Evolutionary conservation across 441 rosid genomes (phyloP), one percentile per base, ranked within the genome.

Genomic region (Gossypium schwendimanii): DNA sequence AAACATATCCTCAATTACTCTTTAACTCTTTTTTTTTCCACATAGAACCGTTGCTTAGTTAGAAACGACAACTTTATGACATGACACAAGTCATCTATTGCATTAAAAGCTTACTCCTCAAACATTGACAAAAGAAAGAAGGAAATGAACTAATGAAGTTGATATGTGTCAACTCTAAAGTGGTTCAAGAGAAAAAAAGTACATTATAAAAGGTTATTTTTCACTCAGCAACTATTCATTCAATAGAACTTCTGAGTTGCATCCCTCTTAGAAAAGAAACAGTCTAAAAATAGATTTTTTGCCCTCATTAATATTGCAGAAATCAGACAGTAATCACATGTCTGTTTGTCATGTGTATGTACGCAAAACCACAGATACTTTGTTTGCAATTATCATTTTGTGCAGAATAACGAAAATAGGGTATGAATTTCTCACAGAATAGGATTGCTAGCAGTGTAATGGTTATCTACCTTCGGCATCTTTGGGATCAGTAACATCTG

Each of bases 381-480:
- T 15, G 41, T 31, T 61, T 60, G 55, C 55, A 58, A 59, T 63
- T 18, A 49, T 23, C 17, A 45, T 7, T 71, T 53, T 24, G n/a
- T 36, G 67, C 47, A 36, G 49, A 9, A 6, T 62, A 18, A 15
- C 1, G 26, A 59, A 26, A 14, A 59, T 24, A 12, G 4, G 15
- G 33, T 21, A 44, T 21, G 53, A 23, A 12, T 5, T 64, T 44
- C 18, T 50, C 59, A 50, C 6, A 67, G 52, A 2, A 50, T 26
- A 10, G 24, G 14, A 8, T 66, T 49, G 57, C 59, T 26, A 26
- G n/a, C 45, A 28, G 39, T 39, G 73, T 21, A 33, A 36, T 39
- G 17, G 3, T 55, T 59, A 58, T n/a, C 49, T 80, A 87, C 93
- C 87, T 81, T 81, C 70, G 33, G 78, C 60, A 71, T 82, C 85